phyloP scores from a whole-genome alignment of 2,329 filamentous ascomycete genomes.

The Exophiala sideris region DNA sequence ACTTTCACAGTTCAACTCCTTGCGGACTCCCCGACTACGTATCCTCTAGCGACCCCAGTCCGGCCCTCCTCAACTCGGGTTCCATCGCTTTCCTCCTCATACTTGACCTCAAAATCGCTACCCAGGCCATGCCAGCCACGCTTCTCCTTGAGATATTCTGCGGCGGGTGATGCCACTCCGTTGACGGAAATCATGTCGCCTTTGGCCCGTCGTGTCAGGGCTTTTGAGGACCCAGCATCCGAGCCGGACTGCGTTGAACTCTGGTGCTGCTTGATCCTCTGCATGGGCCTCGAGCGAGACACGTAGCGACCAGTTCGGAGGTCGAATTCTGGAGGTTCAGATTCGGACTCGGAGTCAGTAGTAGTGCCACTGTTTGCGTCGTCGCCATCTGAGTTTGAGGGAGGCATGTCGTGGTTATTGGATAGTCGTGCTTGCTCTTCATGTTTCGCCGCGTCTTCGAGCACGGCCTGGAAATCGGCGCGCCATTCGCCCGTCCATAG shows the following conservation, averaged over 20 bases:
- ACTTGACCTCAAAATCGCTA: conserved; percentile 69
- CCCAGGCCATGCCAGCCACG: conserved; percentile 90
- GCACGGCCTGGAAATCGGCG: conserved; percentile 73
- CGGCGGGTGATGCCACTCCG: conserved; percentile 83
- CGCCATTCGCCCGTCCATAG: conserved; percentile 88
- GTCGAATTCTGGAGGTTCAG: conserved; percentile 81
- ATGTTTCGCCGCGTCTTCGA: conserved; percentile 36
- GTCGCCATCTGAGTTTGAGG: conserved; percentile 27
- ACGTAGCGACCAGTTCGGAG: conserved; percentile 82
- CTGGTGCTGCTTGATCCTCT: conserved; percentile 30
- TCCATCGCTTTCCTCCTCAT: conserved; percentile 56
- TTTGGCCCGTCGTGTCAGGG: conserved; percentile 59
- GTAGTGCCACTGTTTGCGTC: conserved; percentile 25
- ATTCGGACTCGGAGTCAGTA: conserved; percentile 60
- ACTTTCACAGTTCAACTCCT: conserved; percentile 9
- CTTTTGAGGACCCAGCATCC: conserved; percentile 36
- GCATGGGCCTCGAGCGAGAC: conserved; percentile 59
- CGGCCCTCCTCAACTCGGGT: conserved; percentile 79
- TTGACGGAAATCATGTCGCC: conserved; percentile 78
- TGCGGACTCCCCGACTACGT: conserved; percentile 60
- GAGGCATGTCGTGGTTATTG: conserved; percentile 8
- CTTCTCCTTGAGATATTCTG: conserved; percentile 77
- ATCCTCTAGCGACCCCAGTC: conserved; percentile 83
- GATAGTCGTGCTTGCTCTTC: conserved; percentile 4
- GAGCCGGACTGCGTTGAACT: neutral